Base-by-base conservation (phyloP, 2,329 filamentous ascomycete species). In the Colletotrichum echinochloae region DNA sequence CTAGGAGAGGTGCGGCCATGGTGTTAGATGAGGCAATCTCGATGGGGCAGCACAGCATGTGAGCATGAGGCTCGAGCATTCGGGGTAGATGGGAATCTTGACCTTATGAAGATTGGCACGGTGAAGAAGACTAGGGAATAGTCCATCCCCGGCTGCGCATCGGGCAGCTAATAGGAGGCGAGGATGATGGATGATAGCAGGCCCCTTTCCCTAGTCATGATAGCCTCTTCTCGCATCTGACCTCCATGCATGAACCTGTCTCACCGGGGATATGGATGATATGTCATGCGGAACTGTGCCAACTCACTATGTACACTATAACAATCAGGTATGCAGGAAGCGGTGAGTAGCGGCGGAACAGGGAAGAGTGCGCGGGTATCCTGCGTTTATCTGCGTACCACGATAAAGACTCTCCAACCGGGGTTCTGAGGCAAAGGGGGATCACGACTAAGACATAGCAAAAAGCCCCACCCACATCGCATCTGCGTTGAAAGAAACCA, bases 1-100 rank as follows among this genome's bases (percentile, higher is more conserved):
- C 8, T 35, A 48, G n/a, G n/a, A 30, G 28, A n/a, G 18, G 30
- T n/a, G 49, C 9, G 14, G 28, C 8, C 11, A 33, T 12, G 9
- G 18, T 30, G 26, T 6, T 14, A n/a, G 49, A 52, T 9, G 6
- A 33, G 28, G 48, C 16, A 14, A 28, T 20, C 30, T 6, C 48
- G 48, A 20, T 28, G n/a, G 35, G 35, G 30, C 33, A 33, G 49
- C 30, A 49, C 23, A 12, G 16, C 60, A 65, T 57, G 44, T 57
- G 61, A 57, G n/a, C 28, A 16, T 20, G 66, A 65, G 44, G 60
- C 60, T 68, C 66, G 54, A 52, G 66, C 60, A 65, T 68, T 44
- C 33, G 30, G 18, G 41, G 52, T 41, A 30, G 12, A 23, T 23
- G 44, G 48, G 9, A 18, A 41, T 20, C 26, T 33, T 46, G 35